Evolutionary conservation across 116 monocot species (phyloP), one percentile per base, ranked within the genome.

Genomic region (Iris pallida): DNA sequence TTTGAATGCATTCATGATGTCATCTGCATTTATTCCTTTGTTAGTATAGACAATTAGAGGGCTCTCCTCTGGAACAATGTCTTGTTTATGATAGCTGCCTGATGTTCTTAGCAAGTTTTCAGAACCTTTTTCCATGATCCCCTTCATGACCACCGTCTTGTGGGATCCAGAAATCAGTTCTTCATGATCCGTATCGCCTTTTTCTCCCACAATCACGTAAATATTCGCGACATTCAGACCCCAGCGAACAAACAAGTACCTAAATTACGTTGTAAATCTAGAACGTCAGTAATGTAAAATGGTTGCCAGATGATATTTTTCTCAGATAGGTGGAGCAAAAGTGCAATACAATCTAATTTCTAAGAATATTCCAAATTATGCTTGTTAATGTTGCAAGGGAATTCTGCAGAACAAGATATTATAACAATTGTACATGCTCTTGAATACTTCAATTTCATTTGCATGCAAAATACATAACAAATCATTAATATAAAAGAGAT

Each of bases 221-320:
- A 83, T 83, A 20, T 83, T 86, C 11, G 65, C 12, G 6, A 86
- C 47, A 7, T 77, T 71, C 51, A 83, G 3, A 15, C 80, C 80
- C 86, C 86, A 86, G 1, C 86, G 64, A 9, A 86, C 74, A 16
- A 77, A 82, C 20, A 86, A 55, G 47, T 86, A 86, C 80, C 86
- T 83, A 53, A 8, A 16, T 41, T 53, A 40, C 15, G 42, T 10
- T 7, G 42, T 55, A 40, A 43, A 55, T 30, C 30, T 30, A 30
- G 30, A 30, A 30, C 30, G 30, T 30, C 30, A 30, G 16, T 58
- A 49, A 64, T 8, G 1, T 10, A 46, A 19, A 7, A 51, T 9
- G 7, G 49, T 9, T 13, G 18, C 11, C 9, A 47, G 45, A 64
- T 47, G 44, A 42, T 4, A 61, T 44, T 5, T 18, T 57, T 57